These are phyloP conservation scores for Aegilops bicornis DNA, from an alignment of 176 grass and related monocot species.

Conservation along the genomic window DNA sequence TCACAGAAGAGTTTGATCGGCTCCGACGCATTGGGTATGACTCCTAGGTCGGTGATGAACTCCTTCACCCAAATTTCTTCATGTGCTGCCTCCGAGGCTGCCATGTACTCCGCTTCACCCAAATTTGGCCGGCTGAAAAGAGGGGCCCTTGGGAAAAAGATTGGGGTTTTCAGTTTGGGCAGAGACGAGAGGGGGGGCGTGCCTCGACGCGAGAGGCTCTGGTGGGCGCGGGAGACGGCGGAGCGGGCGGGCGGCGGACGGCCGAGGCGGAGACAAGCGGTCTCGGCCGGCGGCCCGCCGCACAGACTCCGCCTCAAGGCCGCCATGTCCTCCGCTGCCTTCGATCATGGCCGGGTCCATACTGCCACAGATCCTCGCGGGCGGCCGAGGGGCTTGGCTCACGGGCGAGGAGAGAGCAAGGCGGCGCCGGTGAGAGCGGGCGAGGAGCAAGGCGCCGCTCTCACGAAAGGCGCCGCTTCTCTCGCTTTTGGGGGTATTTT, in stretches of 20 bases:
- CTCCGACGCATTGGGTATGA: too few relatives aligned
- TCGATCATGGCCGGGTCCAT: not conserved
- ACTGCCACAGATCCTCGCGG: not conserved
- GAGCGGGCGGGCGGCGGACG: conserved; percentile 38
- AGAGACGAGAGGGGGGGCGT: not conserved
- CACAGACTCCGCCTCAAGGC: conserved; percentile 17
- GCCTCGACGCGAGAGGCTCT: conserved; percentile 35
- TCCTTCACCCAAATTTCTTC: too few relatives aligned
- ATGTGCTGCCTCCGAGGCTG: too few relatives aligned
- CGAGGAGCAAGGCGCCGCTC: not conserved
- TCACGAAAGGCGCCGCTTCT: too few relatives aligned
- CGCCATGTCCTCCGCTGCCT: conserved; percentile 11
- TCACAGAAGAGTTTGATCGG: too few relatives aligned
- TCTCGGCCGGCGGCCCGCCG: conserved; percentile 28
- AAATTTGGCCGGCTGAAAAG: not conserved
- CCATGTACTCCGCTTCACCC: too few relatives aligned
- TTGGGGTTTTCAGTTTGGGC: not conserved
- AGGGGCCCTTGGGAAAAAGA: too few relatives aligned
- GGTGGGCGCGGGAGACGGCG: conserved; percentile 17
- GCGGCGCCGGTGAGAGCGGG: not conserved
- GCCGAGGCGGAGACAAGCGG: not conserved
- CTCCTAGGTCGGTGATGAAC: too few relatives aligned
- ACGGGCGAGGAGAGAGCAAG: not conserved
- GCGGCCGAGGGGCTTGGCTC: not conserved
- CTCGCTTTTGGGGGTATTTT: too few relatives aligned